Percentiles rank a stretch among this genome's conserved stretches.
These are phyloP conservation scores for Apiospora sp. DNA, from an alignment of 2,329 filamentous ascomycete species.

Conservation along the genomic window DNA sequence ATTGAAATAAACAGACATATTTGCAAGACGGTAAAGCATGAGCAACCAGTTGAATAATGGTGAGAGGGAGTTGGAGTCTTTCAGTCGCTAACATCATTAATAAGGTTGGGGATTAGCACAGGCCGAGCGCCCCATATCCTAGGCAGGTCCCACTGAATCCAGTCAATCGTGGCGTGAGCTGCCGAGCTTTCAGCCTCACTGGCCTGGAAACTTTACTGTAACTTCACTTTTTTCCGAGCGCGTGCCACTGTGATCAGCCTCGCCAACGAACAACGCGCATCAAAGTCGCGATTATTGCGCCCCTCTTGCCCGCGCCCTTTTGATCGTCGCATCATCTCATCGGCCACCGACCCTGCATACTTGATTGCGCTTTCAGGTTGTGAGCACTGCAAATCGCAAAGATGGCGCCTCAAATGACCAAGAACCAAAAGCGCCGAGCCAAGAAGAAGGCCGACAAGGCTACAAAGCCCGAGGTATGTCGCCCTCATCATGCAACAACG, in stretches of 20 bases:
- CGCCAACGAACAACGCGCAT: conserved; percentile 19
- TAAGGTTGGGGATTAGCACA: background rate
- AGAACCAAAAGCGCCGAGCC: conserved; percentile 91
- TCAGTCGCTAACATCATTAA: background rate
- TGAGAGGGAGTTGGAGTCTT: background rate
- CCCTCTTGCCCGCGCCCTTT: background rate
- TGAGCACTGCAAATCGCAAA: conserved; percentile 50
- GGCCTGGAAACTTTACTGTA: conserved; percentile 16
- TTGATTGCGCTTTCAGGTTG: background rate
- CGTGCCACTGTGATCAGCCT: conserved; percentile 19
- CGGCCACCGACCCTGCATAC: conserved; percentile 31
- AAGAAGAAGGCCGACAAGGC: conserved; percentile 95
- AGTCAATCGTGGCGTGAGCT: conserved; percentile 18
- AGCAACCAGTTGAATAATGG: background rate
- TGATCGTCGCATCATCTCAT: background rate
- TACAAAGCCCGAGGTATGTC: conserved; percentile 61
- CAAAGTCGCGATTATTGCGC: conserved; percentile 9
- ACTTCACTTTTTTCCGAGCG: conserved; percentile 22
- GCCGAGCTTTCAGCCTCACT: conserved; percentile 17
- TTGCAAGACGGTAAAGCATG: background rate
- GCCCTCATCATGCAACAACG: background rate
- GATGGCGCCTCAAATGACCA: conserved; percentile 79
- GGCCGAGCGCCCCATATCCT: background rate
- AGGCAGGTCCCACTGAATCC: conserved; percentile 2
- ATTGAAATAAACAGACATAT: background rate